Conservation (phyloP, 352 stramenopile species). For the Pythium biforme region DNA sequence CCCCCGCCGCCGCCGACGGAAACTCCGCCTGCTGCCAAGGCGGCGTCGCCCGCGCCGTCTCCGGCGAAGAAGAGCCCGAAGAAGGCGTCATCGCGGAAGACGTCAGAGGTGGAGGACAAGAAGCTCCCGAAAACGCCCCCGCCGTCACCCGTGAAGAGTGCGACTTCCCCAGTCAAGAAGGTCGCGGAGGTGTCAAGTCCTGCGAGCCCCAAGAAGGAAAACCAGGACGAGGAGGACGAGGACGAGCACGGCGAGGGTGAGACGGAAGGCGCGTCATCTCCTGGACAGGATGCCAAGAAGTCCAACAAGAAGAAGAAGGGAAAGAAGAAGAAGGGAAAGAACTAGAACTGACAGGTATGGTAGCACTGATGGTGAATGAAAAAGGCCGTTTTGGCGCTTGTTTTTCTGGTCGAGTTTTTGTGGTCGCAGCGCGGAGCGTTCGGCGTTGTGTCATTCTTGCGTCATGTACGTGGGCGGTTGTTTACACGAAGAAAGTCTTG, state of each 20-base stretch:
- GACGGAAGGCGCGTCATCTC: conserved; percentile 14
- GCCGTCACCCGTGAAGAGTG: conserved; percentile 10
- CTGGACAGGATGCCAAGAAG: conserved; percentile 33
- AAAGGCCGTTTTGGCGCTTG: neutral
- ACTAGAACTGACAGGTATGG: conserved; percentile 1
- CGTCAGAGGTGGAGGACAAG: conserved; percentile 23
- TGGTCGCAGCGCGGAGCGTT: neutral
- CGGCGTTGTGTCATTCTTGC: neutral
- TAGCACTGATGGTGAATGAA: neutral
- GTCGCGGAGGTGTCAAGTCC: neutral
- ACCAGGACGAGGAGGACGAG: conserved; percentile 1
- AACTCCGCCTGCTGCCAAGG: conserved; percentile 10
- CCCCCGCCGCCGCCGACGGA: neutral
- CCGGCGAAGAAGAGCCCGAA: conserved; percentile 22
- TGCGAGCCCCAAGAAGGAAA: conserved; percentile 19
- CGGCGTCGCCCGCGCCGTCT: neutral
- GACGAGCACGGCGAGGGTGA: conserved; percentile 16
- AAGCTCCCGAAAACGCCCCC: conserved; percentile 21
- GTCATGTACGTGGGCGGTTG: neutral
- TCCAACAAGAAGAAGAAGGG: conserved; percentile 59
- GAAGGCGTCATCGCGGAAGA: conserved; percentile 30
- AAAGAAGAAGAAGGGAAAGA: conserved; percentile 18
- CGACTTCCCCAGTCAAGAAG: conserved; percentile 1
- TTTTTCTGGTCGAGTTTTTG: neutral
- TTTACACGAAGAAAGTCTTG: conserved; percentile 58